phyloP scores from a whole-genome alignment of 2,329 filamentous ascomycete genomes.

The Alternaria ventricosa region DNA sequence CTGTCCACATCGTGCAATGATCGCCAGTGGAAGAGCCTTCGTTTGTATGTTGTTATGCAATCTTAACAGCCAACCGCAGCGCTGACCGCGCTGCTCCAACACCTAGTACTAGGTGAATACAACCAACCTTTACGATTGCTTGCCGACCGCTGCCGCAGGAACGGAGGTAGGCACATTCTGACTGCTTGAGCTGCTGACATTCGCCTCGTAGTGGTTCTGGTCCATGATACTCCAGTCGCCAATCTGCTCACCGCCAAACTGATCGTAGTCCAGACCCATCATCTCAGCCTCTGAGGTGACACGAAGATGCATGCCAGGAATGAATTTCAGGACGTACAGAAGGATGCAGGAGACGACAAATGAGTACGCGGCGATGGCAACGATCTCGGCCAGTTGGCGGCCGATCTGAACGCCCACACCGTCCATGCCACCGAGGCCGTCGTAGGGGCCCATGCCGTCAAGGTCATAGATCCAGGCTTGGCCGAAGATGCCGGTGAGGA shows the following conservation, averaged over 20 bases:
- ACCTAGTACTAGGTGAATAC: background rate
- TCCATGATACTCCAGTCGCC: constrained; percentile 56
- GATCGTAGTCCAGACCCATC: constrained; percentile 61
- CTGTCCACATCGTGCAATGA: background rate
- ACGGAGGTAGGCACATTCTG: constrained; percentile 12
- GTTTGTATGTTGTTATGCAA: background rate
- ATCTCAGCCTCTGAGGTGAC: constrained; percentile 63
- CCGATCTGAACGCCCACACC: constrained; percentile 63
- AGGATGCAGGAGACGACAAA: constrained; percentile 61
- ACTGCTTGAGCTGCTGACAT: constrained; percentile 33
- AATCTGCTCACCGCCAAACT: constrained; percentile 66
- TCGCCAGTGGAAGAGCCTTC: background rate
- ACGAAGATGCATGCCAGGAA: constrained; percentile 61
- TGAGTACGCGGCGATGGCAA: constrained; percentile 60
- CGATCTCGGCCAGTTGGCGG: constrained; percentile 63
- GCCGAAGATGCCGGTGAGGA: constrained; percentile 65
- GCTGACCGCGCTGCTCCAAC: background rate
- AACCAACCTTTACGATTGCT: constrained; percentile 10
- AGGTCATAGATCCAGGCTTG: constrained; percentile 56
- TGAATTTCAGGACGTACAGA: constrained; percentile 60
- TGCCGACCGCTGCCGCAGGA: constrained; percentile 1
- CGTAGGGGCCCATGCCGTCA: constrained; percentile 56
- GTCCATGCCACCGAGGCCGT: constrained; percentile 58
- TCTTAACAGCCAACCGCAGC: background rate
- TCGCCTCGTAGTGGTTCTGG: constrained; percentile 31